Percentiles rank a stretch among this genome's conserved stretches.
Conservation (phyloP, 1,284 basidiomycete species). For the Moesziomyces globuligerus region DNA sequence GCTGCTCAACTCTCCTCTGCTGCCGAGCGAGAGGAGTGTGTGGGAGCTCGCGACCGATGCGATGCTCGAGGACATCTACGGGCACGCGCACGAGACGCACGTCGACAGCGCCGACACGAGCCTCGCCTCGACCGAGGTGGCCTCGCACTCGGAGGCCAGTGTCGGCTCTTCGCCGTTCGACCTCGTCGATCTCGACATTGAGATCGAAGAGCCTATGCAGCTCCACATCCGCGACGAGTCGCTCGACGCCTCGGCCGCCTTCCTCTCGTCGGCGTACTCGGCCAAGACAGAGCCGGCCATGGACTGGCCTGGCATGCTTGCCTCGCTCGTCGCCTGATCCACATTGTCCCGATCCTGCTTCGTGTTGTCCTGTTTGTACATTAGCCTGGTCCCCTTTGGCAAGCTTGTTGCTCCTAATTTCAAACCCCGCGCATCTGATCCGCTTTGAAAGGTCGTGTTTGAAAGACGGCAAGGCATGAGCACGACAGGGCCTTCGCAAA, state of each 20-base stretch:
- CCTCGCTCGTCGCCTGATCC: constrained; percentile 27
- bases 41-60: constrained; percentile 48
- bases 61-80: constrained; percentile 46
- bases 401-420: too few relatives aligned
- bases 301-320: constrained; percentile 38
- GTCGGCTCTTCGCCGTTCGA: constrained; percentile 46
- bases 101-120: constrained; percentile 10
- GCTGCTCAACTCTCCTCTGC: constrained; percentile 39
- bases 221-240: constrained; percentile 29
- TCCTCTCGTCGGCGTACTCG: not conserved
- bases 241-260: constrained; percentile 6
- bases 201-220: constrained; percentile 48
- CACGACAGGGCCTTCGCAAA: too few relatives aligned
- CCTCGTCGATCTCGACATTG: constrained; percentile 47
- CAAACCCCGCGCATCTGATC: too few relatives aligned
- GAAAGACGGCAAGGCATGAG: too few relatives aligned
- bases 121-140: constrained; percentile 7
- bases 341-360: not conserved
- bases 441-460: too few relatives aligned
- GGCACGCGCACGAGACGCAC: constrained; percentile 4
- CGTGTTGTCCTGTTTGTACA: constrained; percentile 18
- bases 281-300: constrained; percentile 10
- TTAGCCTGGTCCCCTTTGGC: not conserved
- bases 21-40: constrained; percentile 29
- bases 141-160: constrained; percentile 16